These are phyloP conservation scores for Erodium texanum DNA, from an alignment of 441 rosid genomes.

Conservation along the genomic window DNA sequence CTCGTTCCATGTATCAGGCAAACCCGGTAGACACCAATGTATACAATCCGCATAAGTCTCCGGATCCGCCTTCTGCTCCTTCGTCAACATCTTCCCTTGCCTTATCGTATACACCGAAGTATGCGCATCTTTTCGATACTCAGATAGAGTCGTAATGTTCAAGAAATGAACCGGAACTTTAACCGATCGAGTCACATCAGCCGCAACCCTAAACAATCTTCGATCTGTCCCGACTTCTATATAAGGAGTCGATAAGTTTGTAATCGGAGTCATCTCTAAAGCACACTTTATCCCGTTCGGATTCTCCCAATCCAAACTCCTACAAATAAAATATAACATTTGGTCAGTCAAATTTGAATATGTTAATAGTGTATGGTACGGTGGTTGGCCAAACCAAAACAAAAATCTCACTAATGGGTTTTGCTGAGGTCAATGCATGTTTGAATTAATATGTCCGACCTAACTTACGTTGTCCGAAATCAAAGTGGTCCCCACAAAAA, in stretches of 20 bases:
- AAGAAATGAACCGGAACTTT: constrained; percentile 28
- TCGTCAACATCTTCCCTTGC: constrained; percentile 25
- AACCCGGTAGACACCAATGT: constrained; percentile 65
- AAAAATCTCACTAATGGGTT: too few species aligned
- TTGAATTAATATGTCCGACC: too few species aligned
- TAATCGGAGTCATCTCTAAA: constrained; percentile 26
- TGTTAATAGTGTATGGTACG: background rate
- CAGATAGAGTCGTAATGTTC: constrained; percentile 33
- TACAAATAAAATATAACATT: constrained; percentile 7
- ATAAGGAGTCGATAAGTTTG: constrained; percentile 16
- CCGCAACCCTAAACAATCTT: constrained; percentile 17
- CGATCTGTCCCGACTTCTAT: constrained; percentile 26
- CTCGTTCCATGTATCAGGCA: constrained; percentile 58
- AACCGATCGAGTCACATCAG: constrained; percentile 25
- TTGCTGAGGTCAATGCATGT: too few species aligned
- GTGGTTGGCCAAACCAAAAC: background rate
- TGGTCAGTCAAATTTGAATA: too few species aligned
- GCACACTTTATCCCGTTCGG: constrained; percentile 29
- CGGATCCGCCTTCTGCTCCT: constrained; percentile 29
- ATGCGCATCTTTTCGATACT: constrained; percentile 42
- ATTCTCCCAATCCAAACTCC: constrained; percentile 36
- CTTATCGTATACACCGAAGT: constrained; percentile 30
- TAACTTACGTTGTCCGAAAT: background rate
- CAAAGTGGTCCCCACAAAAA: background rate
- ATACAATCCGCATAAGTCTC: constrained; percentile 39